Percentiles rank a stretch among this genome's conserved stretches.
Evolutionary conservation across 208 protist species (phyloP).

Genomic region (Trichomonas gallinae): DNA sequence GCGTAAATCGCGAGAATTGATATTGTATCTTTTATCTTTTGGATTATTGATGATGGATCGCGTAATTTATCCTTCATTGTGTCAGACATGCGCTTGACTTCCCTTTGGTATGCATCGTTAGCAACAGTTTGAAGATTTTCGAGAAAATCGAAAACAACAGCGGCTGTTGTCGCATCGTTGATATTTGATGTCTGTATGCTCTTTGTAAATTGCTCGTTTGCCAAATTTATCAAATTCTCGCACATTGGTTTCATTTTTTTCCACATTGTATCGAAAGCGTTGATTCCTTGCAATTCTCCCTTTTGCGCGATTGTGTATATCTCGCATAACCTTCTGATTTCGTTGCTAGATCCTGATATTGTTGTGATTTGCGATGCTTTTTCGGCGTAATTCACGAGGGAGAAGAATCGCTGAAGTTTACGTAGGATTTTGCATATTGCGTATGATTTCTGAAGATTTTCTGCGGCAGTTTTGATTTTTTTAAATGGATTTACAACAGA

Average conservation of each 20-base stretch:
- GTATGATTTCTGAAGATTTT: background rate
- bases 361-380: background rate
- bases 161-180: background rate
- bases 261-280: background rate
- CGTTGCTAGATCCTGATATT: background rate
- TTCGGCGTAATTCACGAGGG: background rate
- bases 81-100: background rate
- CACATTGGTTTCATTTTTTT: background rate
- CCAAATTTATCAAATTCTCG: background rate
- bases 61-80: background rate
- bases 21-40: background rate
- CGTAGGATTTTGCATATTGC: background rate
- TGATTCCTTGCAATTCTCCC: background rate
- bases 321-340: background rate
- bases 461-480: background rate
- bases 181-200: background rate
- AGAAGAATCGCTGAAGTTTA: background rate
- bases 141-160: background rate
- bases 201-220: background rate
- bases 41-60: background rate
- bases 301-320: background rate
- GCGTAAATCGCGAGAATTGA: background rate
- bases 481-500: background rate
- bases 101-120: background rate
- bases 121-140: background rate